Evolutionary conservation across 495 filamentous ascomycete species (phyloP).

Genomic region (Aspergillus asperescens): DNA sequence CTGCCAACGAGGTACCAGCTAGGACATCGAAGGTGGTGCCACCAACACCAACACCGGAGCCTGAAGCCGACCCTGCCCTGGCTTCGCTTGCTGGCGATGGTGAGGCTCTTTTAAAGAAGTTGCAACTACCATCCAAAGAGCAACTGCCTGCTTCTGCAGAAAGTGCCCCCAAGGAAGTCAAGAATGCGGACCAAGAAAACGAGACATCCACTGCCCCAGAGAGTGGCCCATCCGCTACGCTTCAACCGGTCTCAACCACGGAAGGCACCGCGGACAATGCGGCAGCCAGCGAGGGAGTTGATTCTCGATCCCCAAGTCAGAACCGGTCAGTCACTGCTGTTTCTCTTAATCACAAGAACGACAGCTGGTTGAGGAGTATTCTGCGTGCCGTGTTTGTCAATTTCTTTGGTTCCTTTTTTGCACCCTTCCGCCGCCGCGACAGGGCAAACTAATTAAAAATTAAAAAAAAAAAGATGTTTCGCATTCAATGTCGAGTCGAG

Average conservation of each 20-base stretch:
- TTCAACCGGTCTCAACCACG: conserved; percentile 15
- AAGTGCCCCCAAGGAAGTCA: conserved; percentile 13
- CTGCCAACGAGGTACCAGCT: conserved; percentile 7
- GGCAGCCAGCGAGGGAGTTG: conserved; percentile 26
- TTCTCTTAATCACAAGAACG: conserved; percentile 38
- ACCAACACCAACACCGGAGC: conserved; percentile 21
- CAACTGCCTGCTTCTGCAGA: conserved; percentile 18
- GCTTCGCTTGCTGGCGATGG: conserved; percentile 36
- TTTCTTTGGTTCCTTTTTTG: conserved; percentile 40
- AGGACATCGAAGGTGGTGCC: neutral
- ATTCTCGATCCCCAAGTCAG: conserved; percentile 38
- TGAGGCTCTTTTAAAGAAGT: conserved; percentile 34
- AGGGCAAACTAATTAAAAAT: conserved; percentile 28
- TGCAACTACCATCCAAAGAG: conserved; percentile 32
- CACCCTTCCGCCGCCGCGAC: conserved; percentile 38
- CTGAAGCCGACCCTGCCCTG: conserved; percentile 36
- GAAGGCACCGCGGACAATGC: conserved; percentile 17
- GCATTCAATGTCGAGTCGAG: conserved; percentile 1
- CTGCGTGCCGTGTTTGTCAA: conserved; percentile 40
- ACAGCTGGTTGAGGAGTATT: conserved; percentile 44
- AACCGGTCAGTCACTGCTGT: conserved; percentile 44
- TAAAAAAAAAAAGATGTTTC: conserved; percentile 25
- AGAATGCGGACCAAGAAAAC: conserved; percentile 13
- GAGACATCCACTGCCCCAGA: conserved; percentile 2
- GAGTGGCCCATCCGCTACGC: conserved; percentile 12